A percentile compares a stretch with the other conserved stretches of the same genome.
Conservation (phyloP, 768 basidiomycete species). For the Lactarius trivialis region DNA sequence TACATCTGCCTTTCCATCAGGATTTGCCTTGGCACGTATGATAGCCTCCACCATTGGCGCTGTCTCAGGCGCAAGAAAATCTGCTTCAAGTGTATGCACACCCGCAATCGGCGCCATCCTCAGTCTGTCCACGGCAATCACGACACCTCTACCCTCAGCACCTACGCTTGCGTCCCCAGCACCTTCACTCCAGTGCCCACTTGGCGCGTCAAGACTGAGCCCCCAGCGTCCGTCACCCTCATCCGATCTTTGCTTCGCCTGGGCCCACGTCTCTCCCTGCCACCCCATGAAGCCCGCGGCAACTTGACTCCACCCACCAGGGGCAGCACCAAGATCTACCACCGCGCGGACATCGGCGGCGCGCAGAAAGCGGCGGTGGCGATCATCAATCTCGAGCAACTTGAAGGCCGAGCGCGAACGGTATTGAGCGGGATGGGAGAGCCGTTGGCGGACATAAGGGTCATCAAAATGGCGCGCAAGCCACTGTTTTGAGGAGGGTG, state of each 20-base stretch:
- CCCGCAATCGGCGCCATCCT: conserved; percentile 65
- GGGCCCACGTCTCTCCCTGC: conserved; percentile 25
- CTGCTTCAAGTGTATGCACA: conserved; percentile 64
- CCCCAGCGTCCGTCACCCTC: conserved; percentile 9
- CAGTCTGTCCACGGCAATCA: conserved; percentile 80
- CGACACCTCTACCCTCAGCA: conserved; percentile 36
- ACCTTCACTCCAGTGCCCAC: conserved; percentile 2
- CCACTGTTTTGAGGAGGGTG: conserved; percentile 50
- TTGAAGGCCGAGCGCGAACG: conserved; percentile 91
- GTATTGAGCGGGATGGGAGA: conserved; percentile 41
- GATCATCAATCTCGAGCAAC: conserved; percentile 68
- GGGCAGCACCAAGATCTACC: conserved; percentile 87
- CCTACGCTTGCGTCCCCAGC: neutral
- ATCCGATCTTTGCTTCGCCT: neutral
- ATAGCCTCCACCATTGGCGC: conserved; percentile 39
- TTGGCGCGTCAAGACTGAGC: conserved; percentile 2
- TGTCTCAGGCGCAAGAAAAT: conserved; percentile 63
- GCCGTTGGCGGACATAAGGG: conserved; percentile 60
- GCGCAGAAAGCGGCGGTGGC: conserved; percentile 46
- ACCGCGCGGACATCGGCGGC: conserved; percentile 51
- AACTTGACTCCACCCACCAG: conserved; percentile 94
- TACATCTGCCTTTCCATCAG: conserved; percentile 56
- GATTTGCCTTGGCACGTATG: conserved; percentile 30
- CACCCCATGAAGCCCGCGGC: conserved; percentile 58
- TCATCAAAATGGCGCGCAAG: conserved; percentile 63